Evolutionary conservation across 2,329 filamentous ascomycete species (phyloP), one percentile per base, ranked within the genome.

Genomic region (Ceratocystis ficicola): DNA sequence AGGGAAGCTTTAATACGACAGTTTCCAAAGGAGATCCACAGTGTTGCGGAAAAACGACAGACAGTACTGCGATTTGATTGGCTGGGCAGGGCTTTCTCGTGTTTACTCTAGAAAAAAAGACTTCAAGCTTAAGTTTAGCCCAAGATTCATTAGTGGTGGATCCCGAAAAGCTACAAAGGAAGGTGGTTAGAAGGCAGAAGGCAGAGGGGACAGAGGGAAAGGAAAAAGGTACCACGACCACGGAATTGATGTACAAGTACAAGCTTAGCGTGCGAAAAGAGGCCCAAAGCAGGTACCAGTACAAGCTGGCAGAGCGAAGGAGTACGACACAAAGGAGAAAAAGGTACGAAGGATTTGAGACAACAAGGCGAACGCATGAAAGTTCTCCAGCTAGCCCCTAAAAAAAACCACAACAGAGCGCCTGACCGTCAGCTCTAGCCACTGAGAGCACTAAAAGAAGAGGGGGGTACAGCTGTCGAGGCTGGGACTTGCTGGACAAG

Each of bases 91-190:
- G 36, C 52, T 60, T 65, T 44, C 63, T 65, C 63, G 63, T 65
- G 63, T 65, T 65, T 61, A 65, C 44, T 41, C 63, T 65, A 22
- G 50, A 52, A 52, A 52, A 52, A 57, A 60, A 46, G 52, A 25
- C 63, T 46, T 46, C 36, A 46, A 63, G 28, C n/a, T 64, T 65
- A 59, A 59, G 55, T 59, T 59, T 10, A 59, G 28, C 32, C 55
- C n/a, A 59, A 30, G 55, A 59, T 59, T 59, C 20, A 15, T 15
- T 59, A 30, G 32, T 3, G 55, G 55, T 59, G 55, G 28, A 36
- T 59, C 25, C 55, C 20, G 28, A 20, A 36, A 25, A 52, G 20
- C 4, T 20, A n/a, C 55, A 8, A 36, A 59, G 55, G 55, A 59
- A 59, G 55, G 25, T 36, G 55, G 20, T 8, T 12, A 12, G 20